Evolutionary conservation across 2,329 filamentous ascomycete species (phyloP).

Genomic region (Proliferodiscus dingleyae): DNA sequence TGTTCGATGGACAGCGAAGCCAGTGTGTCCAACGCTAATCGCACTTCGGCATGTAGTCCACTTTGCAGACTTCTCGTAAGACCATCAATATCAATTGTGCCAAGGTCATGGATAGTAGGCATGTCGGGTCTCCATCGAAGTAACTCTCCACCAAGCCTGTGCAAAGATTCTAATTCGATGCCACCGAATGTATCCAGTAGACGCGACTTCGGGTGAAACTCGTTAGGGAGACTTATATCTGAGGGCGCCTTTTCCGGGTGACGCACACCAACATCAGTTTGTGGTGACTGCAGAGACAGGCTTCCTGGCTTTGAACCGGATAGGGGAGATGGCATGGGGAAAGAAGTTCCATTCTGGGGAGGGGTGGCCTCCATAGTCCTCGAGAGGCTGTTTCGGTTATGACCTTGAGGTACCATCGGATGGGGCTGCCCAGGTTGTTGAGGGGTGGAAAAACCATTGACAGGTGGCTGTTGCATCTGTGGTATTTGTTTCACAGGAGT

Average conservation of each 20-base stretch:
- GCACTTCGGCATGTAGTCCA: conserved; percentile 84
- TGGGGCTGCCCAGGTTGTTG: conserved; percentile 36
- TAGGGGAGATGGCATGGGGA: conserved; percentile 44
- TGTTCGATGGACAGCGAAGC: conserved; percentile 59
- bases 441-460: conserved; percentile 47
- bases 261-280: conserved; percentile 12
- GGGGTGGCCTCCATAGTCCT: conserved; percentile 42
- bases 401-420: conserved; percentile 37
- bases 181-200: conserved; percentile 63
- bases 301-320: conserved; percentile 26
- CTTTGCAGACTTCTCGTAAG: conserved; percentile 86
- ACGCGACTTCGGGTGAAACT: conserved; percentile 52
- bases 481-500: not conserved
- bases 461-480: conserved; percentile 39
- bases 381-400: conserved; percentile 48
- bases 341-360: conserved; percentile 34
- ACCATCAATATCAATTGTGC: conserved; percentile 84
- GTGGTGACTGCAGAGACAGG: conserved; percentile 25
- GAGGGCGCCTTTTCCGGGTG: conserved; percentile 10
- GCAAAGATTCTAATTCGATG: conserved; percentile 61
- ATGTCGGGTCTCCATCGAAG: conserved; percentile 67
- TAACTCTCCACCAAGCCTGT: conserved; percentile 55
- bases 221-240: conserved; percentile 25
- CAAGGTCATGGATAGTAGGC: conserved; percentile 71
- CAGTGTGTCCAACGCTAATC: conserved; percentile 80